These are phyloP conservation scores for Pythium dissotocum DNA, from an alignment of 352 stramenopile species.

Conservation along the genomic window DNA sequence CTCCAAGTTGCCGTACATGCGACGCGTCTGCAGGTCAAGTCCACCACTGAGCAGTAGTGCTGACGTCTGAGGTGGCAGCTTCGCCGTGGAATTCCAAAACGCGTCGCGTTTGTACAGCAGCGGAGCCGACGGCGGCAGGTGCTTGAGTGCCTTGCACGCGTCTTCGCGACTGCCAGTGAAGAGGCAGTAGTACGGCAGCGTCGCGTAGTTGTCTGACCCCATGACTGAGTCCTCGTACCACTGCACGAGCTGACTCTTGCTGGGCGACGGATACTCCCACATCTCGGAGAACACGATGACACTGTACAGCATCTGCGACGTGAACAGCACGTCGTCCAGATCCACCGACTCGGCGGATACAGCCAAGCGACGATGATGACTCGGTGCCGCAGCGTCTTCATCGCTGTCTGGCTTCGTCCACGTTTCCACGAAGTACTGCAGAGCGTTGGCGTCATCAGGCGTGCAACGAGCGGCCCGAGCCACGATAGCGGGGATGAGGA, in stretches of 20 bases:
- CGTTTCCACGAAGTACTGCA: slow-evolving; percentile 14
- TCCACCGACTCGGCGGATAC: no score
- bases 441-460: slow-evolving; percentile 4
- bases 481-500: slow-evolving; percentile 13
- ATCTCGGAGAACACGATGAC: slow-evolving; percentile 31
- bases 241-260: slow-evolving; percentile 29
- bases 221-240: slow-evolving; percentile 67
- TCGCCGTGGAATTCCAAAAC: slow-evolving; percentile 33
- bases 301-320: slow-evolving; percentile 32
- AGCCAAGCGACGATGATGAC: no score
- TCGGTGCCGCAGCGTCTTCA: no score
- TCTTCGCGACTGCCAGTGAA: slow-evolving; percentile 65
- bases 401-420: not conserved
- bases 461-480: slow-evolving; percentile 10
- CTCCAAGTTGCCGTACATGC: slow-evolving; percentile 34
- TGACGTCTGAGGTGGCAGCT: slow-evolving; percentile 21
- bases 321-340: slow-evolving; percentile 16
- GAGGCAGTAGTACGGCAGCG: slow-evolving; percentile 59
- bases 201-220: slow-evolving; percentile 63
- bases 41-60: slow-evolving; percentile 27
- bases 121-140: slow-evolving; percentile 5
- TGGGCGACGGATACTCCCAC: slow-evolving; percentile 24
- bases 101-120: slow-evolving; percentile 31
- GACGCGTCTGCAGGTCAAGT: slow-evolving; percentile 18
- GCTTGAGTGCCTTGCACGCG: slow-evolving; percentile 37